phyloP scores from a whole-genome alignment of 2,329 filamentous ascomycete species.

The Cordyceps farinosa region DNA sequence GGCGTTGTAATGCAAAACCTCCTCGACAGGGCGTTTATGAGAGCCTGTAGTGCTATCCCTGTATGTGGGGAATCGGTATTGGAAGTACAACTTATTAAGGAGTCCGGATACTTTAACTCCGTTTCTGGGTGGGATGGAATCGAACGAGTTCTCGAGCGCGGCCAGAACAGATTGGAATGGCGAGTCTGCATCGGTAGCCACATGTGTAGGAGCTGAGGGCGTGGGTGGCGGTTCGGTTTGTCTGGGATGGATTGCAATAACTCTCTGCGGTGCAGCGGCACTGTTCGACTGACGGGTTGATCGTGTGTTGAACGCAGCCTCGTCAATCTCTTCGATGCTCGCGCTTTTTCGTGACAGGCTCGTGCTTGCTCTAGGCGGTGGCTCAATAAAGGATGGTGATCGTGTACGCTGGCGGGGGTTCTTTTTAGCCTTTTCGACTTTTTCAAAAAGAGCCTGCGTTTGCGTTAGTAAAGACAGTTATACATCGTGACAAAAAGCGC shows the following conservation, averaged over 20 bases:
- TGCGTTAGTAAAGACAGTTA: slow-evolving; percentile 15
- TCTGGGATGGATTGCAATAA: slow-evolving; percentile 5
- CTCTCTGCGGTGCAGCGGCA: not conserved
- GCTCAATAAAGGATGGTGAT: slow-evolving; percentile 9
- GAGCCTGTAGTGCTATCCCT: slow-evolving; percentile 26
- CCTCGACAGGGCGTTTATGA: slow-evolving; percentile 40
- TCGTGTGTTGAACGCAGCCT: not conserved
- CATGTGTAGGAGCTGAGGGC: not conserved
- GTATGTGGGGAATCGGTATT: slow-evolving; percentile 30
- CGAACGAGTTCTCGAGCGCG: not conserved
- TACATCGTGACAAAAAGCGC: not conserved
- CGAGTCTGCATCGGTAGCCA: not conserved
- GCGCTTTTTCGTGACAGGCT: slow-evolving; percentile 19
- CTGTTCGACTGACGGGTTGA: not conserved
- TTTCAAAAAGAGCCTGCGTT: slow-evolving; percentile 27
- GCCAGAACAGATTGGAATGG: slow-evolving; percentile 9
- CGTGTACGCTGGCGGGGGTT: slow-evolving; percentile 23
- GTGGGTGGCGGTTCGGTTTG: not conserved
- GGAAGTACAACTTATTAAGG: slow-evolving; percentile 32
- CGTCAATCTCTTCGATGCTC: slow-evolving; percentile 19
- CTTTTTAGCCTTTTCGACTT: slow-evolving; percentile 22
- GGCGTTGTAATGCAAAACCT: slow-evolving; percentile 45
- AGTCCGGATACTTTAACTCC: slow-evolving; percentile 24
- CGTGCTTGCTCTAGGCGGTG: not conserved
- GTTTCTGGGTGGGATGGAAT: slow-evolving; percentile 18